These are phyloP conservation scores for Xylaria sp. DNA, from an alignment of 2,329 filamentous ascomycete species.

Conservation along the genomic window DNA sequence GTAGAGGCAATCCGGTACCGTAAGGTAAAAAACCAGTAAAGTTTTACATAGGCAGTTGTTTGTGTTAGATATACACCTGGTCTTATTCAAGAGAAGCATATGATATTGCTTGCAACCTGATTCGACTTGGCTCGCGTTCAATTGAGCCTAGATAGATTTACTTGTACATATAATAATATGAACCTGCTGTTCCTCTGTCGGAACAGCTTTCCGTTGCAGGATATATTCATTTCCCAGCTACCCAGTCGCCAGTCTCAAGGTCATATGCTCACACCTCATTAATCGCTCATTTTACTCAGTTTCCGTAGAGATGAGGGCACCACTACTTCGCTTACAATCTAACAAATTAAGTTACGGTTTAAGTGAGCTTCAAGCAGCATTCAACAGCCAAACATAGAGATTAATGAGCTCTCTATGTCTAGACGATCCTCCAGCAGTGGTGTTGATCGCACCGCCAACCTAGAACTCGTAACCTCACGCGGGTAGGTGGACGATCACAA, in stretches of 20 bases:
- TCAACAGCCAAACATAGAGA: neutral
- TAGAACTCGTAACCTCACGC: neutral
- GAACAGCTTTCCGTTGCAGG: neutral
- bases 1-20: constrained; percentile 48
- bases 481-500: neutral
- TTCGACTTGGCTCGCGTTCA: neutral
- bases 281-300: neutral
- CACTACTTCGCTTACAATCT: neutral
- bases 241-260: neutral
- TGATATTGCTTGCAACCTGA: neutral
- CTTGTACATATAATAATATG: neutral
- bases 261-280: neutral
- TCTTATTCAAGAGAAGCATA: neutral
- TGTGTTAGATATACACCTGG: neutral
- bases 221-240: neutral
- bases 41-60: constrained; percentile 7
- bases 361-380: neutral
- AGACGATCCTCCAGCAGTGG: neutral
- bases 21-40: constrained; percentile 46
- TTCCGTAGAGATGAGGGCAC: neutral
- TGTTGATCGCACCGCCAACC: no score
- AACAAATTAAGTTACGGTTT: neutral
- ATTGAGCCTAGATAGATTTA: neutral
- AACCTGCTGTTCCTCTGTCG: neutral
- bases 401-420: neutral